Conservation (phyloP, 495 filamentous ascomycete genomes). For the Chaetomium tenue region DNA sequence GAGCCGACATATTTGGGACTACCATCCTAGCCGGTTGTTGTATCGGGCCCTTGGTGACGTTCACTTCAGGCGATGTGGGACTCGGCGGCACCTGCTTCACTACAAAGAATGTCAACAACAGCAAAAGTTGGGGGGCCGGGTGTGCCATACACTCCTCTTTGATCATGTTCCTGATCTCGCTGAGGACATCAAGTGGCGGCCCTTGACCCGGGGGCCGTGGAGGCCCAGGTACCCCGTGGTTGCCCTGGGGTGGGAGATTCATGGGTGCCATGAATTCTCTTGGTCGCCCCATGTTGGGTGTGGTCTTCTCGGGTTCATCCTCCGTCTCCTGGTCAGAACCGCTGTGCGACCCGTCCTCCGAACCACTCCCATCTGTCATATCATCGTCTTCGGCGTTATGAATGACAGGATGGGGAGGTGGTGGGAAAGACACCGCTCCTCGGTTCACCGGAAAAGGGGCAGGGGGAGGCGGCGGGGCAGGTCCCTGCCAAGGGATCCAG, state of each 20-base stretch:
- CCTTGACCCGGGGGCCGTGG: neutral
- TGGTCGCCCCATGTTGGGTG: neutral
- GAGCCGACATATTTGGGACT: neutral
- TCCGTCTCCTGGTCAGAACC: slow-evolving; percentile 7
- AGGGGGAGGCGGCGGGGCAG: neutral
- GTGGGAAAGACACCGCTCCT: neutral
- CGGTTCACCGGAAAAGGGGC: neutral
- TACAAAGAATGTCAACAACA: slow-evolving; percentile 16
- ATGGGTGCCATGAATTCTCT: neutral
- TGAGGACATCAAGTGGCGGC: slow-evolving; percentile 9
- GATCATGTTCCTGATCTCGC: slow-evolving; percentile 32
- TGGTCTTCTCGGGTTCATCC: neutral
- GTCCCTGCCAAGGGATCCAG: slow-evolving; percentile 3
- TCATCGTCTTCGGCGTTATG: slow-evolving; percentile 4
- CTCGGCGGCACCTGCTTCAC: slow-evolving; percentile 25
- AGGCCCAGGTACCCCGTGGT: neutral
- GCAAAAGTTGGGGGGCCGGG: neutral
- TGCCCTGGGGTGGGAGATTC: neutral
- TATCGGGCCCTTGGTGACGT: neutral
- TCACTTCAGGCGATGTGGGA: slow-evolving; percentile 2
- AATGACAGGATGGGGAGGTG: slow-evolving; percentile 3
- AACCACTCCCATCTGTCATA: slow-evolving; percentile 12
- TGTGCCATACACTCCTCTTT: slow-evolving; percentile 20
- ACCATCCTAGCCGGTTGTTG: neutral
- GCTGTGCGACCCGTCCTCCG: slow-evolving; percentile 12